Conservation (phyloP, 2,329 filamentous ascomycete species). For the Hansfordia pulvinata region DNA sequence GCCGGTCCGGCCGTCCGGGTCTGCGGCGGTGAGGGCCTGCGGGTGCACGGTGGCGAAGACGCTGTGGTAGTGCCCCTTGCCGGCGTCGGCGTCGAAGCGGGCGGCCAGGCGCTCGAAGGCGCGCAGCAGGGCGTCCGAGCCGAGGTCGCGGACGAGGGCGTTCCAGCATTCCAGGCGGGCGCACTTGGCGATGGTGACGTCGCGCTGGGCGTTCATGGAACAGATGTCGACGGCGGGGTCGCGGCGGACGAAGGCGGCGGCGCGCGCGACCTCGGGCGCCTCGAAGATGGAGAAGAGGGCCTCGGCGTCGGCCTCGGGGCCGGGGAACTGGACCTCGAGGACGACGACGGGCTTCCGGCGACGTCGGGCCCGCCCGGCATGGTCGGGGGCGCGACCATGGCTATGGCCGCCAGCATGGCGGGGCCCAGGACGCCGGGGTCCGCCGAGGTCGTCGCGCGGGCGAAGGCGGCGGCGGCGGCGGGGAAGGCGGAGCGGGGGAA, state of each 20-base stretch:
- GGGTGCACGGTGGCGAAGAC: conserved; percentile 1
- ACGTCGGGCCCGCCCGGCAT: conserved; percentile 1
- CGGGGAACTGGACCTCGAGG: neutral
- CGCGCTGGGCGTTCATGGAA: conserved; percentile 2
- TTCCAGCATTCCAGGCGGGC: conserved; percentile 2
- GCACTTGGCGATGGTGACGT: conserved; percentile 1
- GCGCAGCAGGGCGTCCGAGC: neutral
- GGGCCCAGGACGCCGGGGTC: too few relatives aligned
- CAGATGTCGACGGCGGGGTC: neutral
- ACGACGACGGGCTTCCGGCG: conserved; percentile 1
- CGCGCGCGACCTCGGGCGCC: neutral
- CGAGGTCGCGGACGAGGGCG: conserved; percentile 1
- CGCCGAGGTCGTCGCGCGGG: too few relatives aligned
- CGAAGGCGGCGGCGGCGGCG: too few relatives aligned
- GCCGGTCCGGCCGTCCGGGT: neutral
- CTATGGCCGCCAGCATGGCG: too few relatives aligned
- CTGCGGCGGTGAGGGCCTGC: neutral
- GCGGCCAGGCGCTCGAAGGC: conserved; percentile 1
- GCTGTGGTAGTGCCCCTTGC: neutral
- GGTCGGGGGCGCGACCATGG: conserved; percentile 7
- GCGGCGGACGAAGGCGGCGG: conserved; percentile 1
- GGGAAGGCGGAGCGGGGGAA: too few relatives aligned
- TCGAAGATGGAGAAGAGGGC: conserved; percentile 1
- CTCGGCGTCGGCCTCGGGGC: neutral
- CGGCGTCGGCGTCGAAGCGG: conserved; percentile 1